Conservation (phyloP, 2,329 filamentous ascomycete species). For the Chaetothyriales sp. region DNA sequence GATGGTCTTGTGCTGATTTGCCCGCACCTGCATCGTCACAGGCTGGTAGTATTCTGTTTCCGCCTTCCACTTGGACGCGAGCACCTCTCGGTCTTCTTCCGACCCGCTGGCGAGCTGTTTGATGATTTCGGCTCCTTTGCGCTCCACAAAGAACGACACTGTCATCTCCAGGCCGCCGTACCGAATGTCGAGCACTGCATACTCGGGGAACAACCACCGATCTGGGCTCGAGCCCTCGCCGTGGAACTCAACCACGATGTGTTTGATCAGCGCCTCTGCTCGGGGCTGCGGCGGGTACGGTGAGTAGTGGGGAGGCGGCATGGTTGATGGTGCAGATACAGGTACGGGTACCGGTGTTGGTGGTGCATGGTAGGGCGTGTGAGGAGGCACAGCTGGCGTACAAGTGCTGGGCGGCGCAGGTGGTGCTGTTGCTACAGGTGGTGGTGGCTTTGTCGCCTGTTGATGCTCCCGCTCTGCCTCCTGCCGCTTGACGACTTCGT, state of each 20-base stretch:
- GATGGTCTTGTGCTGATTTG: slow-evolving; percentile 36
- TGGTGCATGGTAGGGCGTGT: slow-evolving; percentile 16
- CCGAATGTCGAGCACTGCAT: slow-evolving; percentile 30
- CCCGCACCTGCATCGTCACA: slow-evolving; percentile 42
- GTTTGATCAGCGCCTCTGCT: slow-evolving; percentile 28
- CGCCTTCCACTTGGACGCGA: slow-evolving; percentile 25
- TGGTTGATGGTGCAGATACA: not conserved
- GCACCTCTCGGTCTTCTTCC: slow-evolving; percentile 5
- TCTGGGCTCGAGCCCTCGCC: slow-evolving; percentile 28
- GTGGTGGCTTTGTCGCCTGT: slow-evolving; percentile 4
- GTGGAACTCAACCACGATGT: slow-evolving; percentile 34
- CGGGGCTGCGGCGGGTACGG: slow-evolving; percentile 22
- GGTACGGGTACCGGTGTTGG: slow-evolving; percentile 1
- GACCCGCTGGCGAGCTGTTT: slow-evolving; percentile 1
- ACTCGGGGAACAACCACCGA: slow-evolving; percentile 34
- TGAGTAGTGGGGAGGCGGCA: slow-evolving; percentile 16
- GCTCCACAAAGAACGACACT: slow-evolving; percentile 33
- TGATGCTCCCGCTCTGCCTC: slow-evolving; percentile 16
- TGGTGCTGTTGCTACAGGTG: slow-evolving; percentile 1
- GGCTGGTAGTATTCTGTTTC: slow-evolving; percentile 35
- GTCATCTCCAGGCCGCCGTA: slow-evolving; percentile 26
- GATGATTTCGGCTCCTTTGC: slow-evolving; percentile 20
- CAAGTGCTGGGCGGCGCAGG: slow-evolving; percentile 3
- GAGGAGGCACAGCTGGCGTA: slow-evolving; percentile 9
- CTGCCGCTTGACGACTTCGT: slow-evolving; percentile 33